A percentile compares a stretch with the other conserved stretches of the same genome.
Conservation (phyloP, 2,329 filamentous ascomycete species). For the Emmonsia crescens region DNA sequence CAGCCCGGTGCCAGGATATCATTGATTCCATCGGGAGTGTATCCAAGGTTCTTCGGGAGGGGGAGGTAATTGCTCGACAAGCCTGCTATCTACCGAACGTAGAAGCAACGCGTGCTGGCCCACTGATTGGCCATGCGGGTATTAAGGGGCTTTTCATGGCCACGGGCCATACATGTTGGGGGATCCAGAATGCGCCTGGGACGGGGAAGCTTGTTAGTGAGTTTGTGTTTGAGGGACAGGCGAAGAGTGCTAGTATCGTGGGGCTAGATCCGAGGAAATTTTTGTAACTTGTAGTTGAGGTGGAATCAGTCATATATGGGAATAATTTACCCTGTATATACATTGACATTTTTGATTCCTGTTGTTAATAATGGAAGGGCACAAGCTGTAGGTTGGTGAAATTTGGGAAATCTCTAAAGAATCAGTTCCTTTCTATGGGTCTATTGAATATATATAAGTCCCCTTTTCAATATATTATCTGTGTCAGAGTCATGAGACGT, state of each 20-base stretch:
- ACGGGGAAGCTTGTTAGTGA: constrained; percentile 76
- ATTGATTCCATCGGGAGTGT: constrained; percentile 58
- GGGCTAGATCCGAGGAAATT: constrained; percentile 58
- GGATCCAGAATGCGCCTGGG: constrained; percentile 87
- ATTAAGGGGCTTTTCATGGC: constrained; percentile 69
- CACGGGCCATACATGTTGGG: constrained; percentile 93
- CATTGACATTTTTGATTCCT: too few species aligned
- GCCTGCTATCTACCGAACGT: constrained; percentile 89
- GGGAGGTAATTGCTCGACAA: constrained; percentile 64
- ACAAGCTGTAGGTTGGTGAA: too few species aligned
- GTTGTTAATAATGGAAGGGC: too few species aligned
- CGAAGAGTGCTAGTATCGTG: constrained; percentile 55
- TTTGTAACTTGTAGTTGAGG: constrained; percentile 13
- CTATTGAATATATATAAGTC: too few species aligned
- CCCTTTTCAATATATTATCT: too few species aligned
- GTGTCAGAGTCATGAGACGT: too few species aligned
- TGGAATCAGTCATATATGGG: too few species aligned
- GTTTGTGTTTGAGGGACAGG: constrained; percentile 61
- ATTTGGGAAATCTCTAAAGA: too few species aligned
- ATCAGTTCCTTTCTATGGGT: too few species aligned
- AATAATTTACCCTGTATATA: too few species aligned
- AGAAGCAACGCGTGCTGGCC: constrained; percentile 46
- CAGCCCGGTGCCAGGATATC: constrained; percentile 70
- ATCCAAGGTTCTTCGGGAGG: constrained; percentile 49
- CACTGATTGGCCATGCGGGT: constrained; percentile 65